Evolutionary conservation across 164 flowering plant species (phyloP), one percentile per base, ranked within the genome.

Genomic region (Brasenia schreberi): DNA sequence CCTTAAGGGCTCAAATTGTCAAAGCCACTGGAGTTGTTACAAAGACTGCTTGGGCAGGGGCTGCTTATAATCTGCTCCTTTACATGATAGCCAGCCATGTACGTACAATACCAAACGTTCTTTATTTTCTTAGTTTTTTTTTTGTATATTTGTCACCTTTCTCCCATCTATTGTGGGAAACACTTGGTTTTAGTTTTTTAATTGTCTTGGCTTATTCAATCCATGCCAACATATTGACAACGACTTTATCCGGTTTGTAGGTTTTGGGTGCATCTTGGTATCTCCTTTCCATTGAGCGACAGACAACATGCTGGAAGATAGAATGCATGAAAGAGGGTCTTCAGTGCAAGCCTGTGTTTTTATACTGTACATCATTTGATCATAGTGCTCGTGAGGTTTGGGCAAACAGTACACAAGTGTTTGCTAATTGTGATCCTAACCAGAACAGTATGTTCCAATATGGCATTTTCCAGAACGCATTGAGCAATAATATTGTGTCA

Each of bases 41-140:
- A 49, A 89, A 87, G 72, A 95, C 97, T 71, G 96, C 97, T 65
- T 95, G 99, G 99, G 97, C 97, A n/a, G 99, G 99, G 39, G 99
- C 97, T 74, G 97, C 90, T 17, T 95, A 92, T 70, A 95, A 92
- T 84, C 88, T 95, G 67, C 66, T 95, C 19, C 79, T 88, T 16
- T 95, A 91, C 79, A 87, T 95, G 89, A 66, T 95, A 66, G 99
- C 97, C 18, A 95, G 97, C 70, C 97, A 95, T 85, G 99, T 95
- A 84, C 58, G 96, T 80, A 69, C 4, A n/a, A 45, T 44, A 10
- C 5, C 5, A 10, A 10, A 10, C 5, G 5, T 44, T 44, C 10
- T 44, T 44, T 6, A 14, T 39, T 69, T 27, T 44, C 18, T 70
- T 59, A 12, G n/a, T 67, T 62, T 3, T 59, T n/a, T 43, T 62